phyloP scores from a whole-genome alignment of 768 basidiomycete genomes.

The Suillus americanus region DNA sequence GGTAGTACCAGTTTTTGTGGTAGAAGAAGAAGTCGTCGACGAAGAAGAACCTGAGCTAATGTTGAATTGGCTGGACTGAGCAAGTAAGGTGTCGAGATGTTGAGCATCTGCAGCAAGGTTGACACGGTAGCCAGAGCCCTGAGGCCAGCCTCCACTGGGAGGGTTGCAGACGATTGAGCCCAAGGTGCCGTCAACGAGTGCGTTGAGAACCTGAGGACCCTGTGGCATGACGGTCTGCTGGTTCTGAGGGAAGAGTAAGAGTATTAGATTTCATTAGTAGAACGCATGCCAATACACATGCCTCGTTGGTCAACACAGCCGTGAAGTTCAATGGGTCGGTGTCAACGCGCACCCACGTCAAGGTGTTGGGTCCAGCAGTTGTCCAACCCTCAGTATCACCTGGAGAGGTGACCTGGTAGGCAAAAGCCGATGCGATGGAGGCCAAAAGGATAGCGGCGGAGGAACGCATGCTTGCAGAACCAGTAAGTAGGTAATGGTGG shows the following conservation, averaged over 20 bases:
- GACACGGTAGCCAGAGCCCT: conserved; percentile 63
- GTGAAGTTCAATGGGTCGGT: conserved; percentile 74
- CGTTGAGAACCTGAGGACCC: conserved; percentile 48
- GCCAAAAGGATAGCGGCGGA: conserved; percentile 44
- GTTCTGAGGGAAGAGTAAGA: conserved; percentile 30
- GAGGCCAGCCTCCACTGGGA: conserved; percentile 65
- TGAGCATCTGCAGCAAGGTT: conserved; percentile 60
- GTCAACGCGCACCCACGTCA: conserved; percentile 63
- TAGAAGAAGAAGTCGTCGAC: conserved; percentile 11
- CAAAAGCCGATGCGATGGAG: conserved; percentile 54
- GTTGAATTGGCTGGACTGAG: conserved; percentile 68
- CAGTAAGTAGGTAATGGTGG: conserved; percentile 16
- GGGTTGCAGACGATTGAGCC: conserved; percentile 44
- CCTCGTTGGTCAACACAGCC: conserved; percentile 64
- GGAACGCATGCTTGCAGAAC: conserved; percentile 41
- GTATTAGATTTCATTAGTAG: neutral
- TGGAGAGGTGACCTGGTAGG: conserved; percentile 63
- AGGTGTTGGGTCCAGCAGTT: conserved; percentile 46
- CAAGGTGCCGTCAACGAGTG: conserved; percentile 51
- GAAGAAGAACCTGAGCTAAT: conserved; percentile 34
- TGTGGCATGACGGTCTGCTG: conserved; percentile 28
- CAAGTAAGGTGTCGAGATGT: conserved; percentile 53
- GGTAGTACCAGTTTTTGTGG: conserved; percentile 19
- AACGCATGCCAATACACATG: conserved; percentile 25
- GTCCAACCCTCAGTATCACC: conserved; percentile 52